Conservation (phyloP, 163 green algal genomes). For the Chlamydomonas reinhardtii region DNA sequence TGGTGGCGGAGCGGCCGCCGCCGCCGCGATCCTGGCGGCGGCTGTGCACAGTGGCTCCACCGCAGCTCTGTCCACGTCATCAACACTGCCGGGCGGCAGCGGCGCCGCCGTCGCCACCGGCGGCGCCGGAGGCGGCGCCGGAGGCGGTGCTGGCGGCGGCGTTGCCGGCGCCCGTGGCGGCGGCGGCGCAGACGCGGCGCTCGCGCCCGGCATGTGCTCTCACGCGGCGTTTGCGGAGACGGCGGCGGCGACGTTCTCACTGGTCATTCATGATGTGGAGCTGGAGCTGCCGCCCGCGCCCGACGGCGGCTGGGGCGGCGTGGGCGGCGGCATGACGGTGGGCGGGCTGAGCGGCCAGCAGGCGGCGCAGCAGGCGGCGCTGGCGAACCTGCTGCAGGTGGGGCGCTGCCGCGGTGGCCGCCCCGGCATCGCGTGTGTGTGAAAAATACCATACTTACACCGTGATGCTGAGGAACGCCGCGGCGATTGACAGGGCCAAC, state of each 20-base stretch:
- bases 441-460: too few relatives aligned
- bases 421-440: too few relatives aligned
- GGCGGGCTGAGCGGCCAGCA: not conserved
- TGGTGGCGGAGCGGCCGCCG: too few relatives aligned
- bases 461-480: too few relatives aligned
- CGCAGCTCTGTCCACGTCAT: too few relatives aligned
- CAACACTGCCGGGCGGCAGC: too few relatives aligned
- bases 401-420: too few relatives aligned
- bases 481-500: too few relatives aligned
- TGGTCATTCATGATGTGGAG: constrained; percentile 18
- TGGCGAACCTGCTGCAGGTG: too few relatives aligned
- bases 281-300: constrained; percentile 25
- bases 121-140: not conserved
- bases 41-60: too few relatives aligned
- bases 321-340: not conserved
- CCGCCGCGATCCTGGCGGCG: too few relatives aligned
- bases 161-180: not conserved
- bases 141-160: not conserved
- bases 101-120: not conserved
- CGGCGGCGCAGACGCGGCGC: not conserved
- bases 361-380: constrained; percentile 6
- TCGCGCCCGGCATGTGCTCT: not conserved
- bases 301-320: constrained; percentile 10
- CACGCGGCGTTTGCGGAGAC: not conserved
- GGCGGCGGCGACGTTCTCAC: not conserved